Evolutionary conservation across 1,139 yeast genomes (phyloP).

Genomic region (Saccharomyces hybrid): DNA sequence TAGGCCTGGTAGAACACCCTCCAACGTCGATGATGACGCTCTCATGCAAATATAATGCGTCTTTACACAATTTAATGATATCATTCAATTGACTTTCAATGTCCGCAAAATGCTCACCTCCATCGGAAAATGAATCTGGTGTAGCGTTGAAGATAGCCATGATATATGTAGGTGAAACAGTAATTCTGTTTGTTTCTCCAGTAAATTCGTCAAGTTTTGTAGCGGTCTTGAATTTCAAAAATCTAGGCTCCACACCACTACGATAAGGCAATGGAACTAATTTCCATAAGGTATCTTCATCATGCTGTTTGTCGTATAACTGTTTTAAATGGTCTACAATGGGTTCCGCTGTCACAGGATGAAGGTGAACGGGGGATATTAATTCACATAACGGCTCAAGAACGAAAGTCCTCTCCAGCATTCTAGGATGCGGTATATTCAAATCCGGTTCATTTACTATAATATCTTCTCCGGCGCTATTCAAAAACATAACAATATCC

Average conservation of each 20-base stretch:
- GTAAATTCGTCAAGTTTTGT: constrained; percentile 9
- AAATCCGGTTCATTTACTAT: constrained; percentile 47
- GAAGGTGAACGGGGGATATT: constrained; percentile 53
- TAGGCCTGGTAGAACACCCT: constrained; percentile 89
- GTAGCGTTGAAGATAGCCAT: constrained; percentile 90
- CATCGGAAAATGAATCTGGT: constrained; percentile 95
- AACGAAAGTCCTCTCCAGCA: constrained; percentile 88
- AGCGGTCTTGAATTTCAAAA: constrained; percentile 20
- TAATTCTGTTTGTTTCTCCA: constrained; percentile 17
- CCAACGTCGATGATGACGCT: constrained; percentile 74
- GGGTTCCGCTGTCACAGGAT: constrained; percentile 83
- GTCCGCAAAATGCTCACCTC: constrained; percentile 43
- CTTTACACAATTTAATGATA: constrained; percentile 41
- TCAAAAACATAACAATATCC: constrained; percentile 62
- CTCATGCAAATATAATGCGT: constrained; percentile 62
- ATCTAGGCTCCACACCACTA: constrained; percentile 7
- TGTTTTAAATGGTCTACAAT: constrained; percentile 60
- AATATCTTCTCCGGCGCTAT: constrained; percentile 23
- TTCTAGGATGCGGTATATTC: constrained; percentile 75
- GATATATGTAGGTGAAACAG: constrained; percentile 33
- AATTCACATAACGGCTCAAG: constrained; percentile 82
- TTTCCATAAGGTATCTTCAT: constrained; percentile 24
- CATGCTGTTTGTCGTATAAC: constrained; percentile 35
- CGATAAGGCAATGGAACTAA: constrained; percentile 19
- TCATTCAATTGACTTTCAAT: constrained; percentile 37